A percentile compares a stretch with the other conserved stretches of the same genome.
These are phyloP conservation scores for Apiospora saccharicola DNA, from an alignment of 2,329 filamentous ascomycete species.

Conservation along the genomic window DNA sequence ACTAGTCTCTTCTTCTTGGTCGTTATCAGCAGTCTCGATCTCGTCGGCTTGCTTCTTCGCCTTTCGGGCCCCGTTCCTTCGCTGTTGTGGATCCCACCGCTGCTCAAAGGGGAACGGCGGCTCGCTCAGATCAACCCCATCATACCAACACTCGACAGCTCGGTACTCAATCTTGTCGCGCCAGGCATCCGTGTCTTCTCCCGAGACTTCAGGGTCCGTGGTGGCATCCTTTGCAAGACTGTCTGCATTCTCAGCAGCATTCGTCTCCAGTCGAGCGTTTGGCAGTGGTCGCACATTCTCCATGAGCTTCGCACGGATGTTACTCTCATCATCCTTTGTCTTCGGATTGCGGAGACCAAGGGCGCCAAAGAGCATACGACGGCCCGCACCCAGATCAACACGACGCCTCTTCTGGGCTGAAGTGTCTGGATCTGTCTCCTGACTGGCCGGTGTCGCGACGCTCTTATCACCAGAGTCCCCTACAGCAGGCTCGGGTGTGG, in stretches of 20 bases:
- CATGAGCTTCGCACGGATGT: slow-evolving; percentile 66
- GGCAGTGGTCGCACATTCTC: slow-evolving; percentile 55
- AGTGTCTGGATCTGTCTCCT: slow-evolving; percentile 30
- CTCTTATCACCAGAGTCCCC: background rate
- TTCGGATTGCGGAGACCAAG: slow-evolving; percentile 75
- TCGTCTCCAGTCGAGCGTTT: slow-evolving; percentile 43
- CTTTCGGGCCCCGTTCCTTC: slow-evolving; percentile 49
- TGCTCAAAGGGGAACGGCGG: slow-evolving; percentile 92
- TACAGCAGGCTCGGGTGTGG: slow-evolving; percentile 1
- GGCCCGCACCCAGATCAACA: slow-evolving; percentile 64
- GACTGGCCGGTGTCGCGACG: slow-evolving; percentile 12
- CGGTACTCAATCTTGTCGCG: slow-evolving; percentile 74
- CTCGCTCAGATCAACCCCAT: slow-evolving; percentile 71
- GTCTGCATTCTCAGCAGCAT: slow-evolving; percentile 34
- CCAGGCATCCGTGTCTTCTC: slow-evolving; percentile 71
- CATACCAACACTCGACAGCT: slow-evolving; percentile 85
- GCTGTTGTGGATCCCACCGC: slow-evolving; percentile 84
- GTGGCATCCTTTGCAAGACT: slow-evolving; percentile 19
- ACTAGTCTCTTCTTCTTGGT: slow-evolving; percentile 48
- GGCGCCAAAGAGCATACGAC: slow-evolving; percentile 75
- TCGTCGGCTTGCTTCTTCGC: slow-evolving; percentile 52
- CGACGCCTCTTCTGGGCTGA: slow-evolving; percentile 43
- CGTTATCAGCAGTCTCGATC: slow-evolving; percentile 56
- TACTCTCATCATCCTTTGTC: slow-evolving; percentile 71
- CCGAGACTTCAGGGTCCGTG: slow-evolving; percentile 33